Conservation (phyloP, 768 basidiomycete species). For the Trametes cingulata region DNA sequence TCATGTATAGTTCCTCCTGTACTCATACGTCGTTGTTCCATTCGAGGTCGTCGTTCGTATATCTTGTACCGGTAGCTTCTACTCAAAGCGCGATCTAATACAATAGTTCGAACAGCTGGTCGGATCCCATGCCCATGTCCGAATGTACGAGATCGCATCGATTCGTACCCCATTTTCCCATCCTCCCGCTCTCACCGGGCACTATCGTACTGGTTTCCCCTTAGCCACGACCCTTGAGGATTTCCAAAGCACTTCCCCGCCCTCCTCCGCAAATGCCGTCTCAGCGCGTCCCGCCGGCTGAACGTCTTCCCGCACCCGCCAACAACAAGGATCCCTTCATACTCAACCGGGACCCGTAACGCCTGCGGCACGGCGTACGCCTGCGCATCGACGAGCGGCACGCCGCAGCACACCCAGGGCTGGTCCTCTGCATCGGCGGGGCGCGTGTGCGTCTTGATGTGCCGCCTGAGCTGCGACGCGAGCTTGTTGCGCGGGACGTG, state of each 20-base stretch:
- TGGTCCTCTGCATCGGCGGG: background rate
- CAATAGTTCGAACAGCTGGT: no score
- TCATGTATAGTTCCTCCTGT: no score
- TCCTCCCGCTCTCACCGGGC: background rate
- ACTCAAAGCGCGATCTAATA: no score
- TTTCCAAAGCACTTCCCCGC: constrained; percentile 4
- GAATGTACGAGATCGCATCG: no score
- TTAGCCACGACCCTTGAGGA: background rate
- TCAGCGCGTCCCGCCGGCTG: constrained; percentile 9
- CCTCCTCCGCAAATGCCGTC: constrained; percentile 9
- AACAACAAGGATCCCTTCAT: constrained; percentile 1
- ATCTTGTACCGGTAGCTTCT: no score
- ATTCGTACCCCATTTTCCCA: no score
- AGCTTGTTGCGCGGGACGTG: constrained; percentile 9
- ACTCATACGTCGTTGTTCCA: no score
- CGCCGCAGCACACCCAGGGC: constrained; percentile 19
- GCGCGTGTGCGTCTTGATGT: constrained; percentile 17
- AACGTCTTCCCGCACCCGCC: constrained; percentile 17
- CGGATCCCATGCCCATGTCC: no score
- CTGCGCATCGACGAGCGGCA: background rate
- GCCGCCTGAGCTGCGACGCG: constrained; percentile 12
- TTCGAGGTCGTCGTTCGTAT: no score
- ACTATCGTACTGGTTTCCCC: background rate
- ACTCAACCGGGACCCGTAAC: background rate
- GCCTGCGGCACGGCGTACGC: background rate